Evolutionary conservation across 768 basidiomycete species (phyloP).

Genomic region (Boletus vermiculosoides): DNA sequence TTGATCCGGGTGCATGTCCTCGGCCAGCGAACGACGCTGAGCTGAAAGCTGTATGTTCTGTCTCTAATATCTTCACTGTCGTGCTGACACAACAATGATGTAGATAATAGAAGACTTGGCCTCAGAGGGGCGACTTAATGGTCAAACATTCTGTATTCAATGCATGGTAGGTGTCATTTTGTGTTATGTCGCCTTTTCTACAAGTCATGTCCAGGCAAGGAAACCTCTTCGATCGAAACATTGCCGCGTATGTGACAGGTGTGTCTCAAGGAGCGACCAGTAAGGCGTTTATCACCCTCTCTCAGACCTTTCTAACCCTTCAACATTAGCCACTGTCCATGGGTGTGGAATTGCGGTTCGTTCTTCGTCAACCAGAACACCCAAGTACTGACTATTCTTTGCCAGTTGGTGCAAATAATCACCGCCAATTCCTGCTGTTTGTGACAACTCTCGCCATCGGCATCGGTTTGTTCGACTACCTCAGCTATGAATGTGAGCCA

Average conservation of each 20-base stretch:
- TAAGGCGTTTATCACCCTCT: constrained; percentile 39
- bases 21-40: constrained; percentile 80
- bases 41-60: constrained; percentile 69
- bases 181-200: neutral
- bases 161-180: constrained; percentile 68
- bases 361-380: constrained; percentile 6
- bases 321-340: constrained; percentile 82
- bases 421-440: constrained; percentile 95
- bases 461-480: constrained; percentile 77
- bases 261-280: constrained; percentile 92
- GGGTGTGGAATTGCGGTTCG: constrained; percentile 98
- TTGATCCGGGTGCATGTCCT: constrained; percentile 89
- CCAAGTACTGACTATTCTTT: constrained; percentile 6
- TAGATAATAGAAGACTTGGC: constrained; percentile 91
- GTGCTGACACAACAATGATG: neutral
- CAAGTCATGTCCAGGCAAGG: constrained; percentile 50
- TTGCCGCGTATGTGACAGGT: constrained; percentile 88
- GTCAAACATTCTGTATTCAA: constrained; percentile 93
- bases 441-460: constrained; percentile 82
- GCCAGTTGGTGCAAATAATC: constrained; percentile 87
- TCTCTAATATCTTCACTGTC: neutral
- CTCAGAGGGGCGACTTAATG: constrained; percentile 83
- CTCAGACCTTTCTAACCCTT: neutral
- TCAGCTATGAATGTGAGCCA: constrained; percentile 76
- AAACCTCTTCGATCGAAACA: constrained; percentile 95